Base-by-base conservation (phyloP, 306 rosid species). In the Cucurbita maxima region DNA sequence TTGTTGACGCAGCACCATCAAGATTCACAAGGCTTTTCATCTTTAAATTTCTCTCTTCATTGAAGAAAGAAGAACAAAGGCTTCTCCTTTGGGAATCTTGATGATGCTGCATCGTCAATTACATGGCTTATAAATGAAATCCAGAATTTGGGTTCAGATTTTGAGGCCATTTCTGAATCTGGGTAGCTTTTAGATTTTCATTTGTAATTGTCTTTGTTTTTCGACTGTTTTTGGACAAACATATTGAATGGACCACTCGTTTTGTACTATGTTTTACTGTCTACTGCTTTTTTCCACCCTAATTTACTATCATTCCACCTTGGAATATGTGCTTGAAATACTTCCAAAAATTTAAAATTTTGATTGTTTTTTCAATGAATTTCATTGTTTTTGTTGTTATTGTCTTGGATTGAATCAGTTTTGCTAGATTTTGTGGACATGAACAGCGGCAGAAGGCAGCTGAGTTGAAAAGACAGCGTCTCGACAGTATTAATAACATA, bases 91-190 rank as follows among this genome's bases (percentile, higher is more conserved):
- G 96, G 69, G 96, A 90, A 90, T 90, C 93, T 90, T 90, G 96
- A 90, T 90, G 96, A 90, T 88, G 93, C 96, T 90, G 96, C 96
- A 88, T 61, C 86, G 38, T 84, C 89, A 78, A 63, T 82, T 88
- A 79, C 62, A 78, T 82, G 93, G 75, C 91, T 90, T 60, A 0
- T 3, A 61, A 4, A 37, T 19, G 4, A 18, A 48, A 19, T 14
- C 71, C 53, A 18, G 50, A 18, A 41, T 41, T 41, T 41, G 13
- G 16, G 45, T 43, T 40, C 8, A 19, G n/a, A 18, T 40, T 40
- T 41, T 18, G 14, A 64, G 30, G 71, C 48, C 69, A 41, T 19
- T n/a, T 41, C 52, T 64, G 25, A 10, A 63, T n/a, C 71, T 63
- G 71, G 71, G 71, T 63, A 16, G 47, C 15, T 41, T 63, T 40